Evolutionary conservation across 768 basidiomycete species (phyloP), one percentile per base, ranked within the genome.

Genomic region (Lactifluus rugatus): DNA sequence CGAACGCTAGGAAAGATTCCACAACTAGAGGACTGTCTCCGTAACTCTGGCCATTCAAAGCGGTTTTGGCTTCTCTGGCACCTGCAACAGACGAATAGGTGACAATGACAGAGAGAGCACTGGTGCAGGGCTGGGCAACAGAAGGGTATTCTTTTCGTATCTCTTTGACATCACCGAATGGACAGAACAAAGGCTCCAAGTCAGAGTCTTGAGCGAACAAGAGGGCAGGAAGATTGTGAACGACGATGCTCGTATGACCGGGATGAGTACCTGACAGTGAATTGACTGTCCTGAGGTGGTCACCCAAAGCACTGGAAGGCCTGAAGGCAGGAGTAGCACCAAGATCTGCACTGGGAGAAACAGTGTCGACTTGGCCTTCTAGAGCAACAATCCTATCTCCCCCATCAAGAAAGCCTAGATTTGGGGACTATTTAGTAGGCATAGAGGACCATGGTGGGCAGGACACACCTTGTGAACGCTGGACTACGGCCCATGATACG

Each of bases 401-500:
- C 19, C 88, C 87, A 66, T 91, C 88, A 58, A 90, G 74, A 65
- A 89, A 89, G 21, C 87, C 88, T 89, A 60, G 4, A 28, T 9
- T 41, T 17, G 53, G 16, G 28, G 13, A 32, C 23, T 1, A 52
- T 34, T n/a, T 28, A 9, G 26, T 59, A 47, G 53, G 42, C 62
- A 31, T 60, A 53, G 52, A 17, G 37, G 56, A 48, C 37, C 10
- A 36, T 36, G 52, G 28, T 52, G 17, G 49, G 19, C 16, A 49
- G 37, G 37, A 62, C 57, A 19, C 34, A 86, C 87, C 88, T 77
- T 85, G 83, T 61, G 88, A 91, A 46, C 88, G 86, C 63, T 91
- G 88, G 37, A 91, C 88, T 23, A 91, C 88, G 17, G 88, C 89
- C 88, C 88, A 91, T 6, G 88, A 89, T 52, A 91, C 80, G 67